Evolutionary conservation across 495 filamentous ascomycete genomes (phyloP).

Genomic region (Aspergillus leporis): DNA sequence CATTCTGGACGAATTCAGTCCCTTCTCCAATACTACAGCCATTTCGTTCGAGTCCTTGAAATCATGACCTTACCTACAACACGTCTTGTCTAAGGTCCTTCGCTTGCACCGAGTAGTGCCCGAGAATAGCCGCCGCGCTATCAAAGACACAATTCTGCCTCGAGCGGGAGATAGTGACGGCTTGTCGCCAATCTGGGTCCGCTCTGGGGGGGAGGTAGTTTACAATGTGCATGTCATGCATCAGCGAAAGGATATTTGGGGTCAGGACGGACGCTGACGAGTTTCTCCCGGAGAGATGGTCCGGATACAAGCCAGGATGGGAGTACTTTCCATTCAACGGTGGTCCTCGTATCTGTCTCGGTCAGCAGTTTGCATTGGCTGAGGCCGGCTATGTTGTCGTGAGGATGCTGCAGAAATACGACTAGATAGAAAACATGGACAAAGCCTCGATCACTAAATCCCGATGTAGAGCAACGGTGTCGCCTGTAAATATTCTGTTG

Average conservation of each 20-base stretch:
- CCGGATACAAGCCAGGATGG: constrained; percentile 36
- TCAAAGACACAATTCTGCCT: constrained; percentile 54
- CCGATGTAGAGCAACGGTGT: too few species aligned
- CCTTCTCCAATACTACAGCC: constrained; percentile 32
- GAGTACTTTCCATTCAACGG: constrained; percentile 32
- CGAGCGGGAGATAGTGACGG: constrained; percentile 67
- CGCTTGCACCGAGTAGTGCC: constrained; percentile 62
- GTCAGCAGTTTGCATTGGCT: constrained; percentile 58
- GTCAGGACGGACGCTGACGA: constrained; percentile 48
- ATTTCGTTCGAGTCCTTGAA: constrained; percentile 47
- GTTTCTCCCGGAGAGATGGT: constrained; percentile 59
- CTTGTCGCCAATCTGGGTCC: constrained; percentile 48
- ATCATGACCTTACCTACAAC: constrained; percentile 50
- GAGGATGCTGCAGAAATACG: constrained; percentile 38
- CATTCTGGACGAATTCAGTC: constrained; percentile 48
- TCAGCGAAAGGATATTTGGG: constrained; percentile 53
- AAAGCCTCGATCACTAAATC: too few species aligned
- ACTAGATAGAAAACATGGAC: constrained; percentile 24
- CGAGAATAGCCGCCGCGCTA: constrained; percentile 53
- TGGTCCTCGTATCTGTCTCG: constrained; percentile 52
- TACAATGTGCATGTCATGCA: constrained; percentile 58
- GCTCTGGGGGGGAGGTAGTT: constrained; percentile 55
- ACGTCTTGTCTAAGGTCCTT: constrained; percentile 49
- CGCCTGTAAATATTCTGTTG: too few species aligned
- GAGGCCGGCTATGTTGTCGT: constrained; percentile 56